phyloP scores from a whole-genome alignment of 768 basidiomycete species.

The Nidularia pulvinata region DNA sequence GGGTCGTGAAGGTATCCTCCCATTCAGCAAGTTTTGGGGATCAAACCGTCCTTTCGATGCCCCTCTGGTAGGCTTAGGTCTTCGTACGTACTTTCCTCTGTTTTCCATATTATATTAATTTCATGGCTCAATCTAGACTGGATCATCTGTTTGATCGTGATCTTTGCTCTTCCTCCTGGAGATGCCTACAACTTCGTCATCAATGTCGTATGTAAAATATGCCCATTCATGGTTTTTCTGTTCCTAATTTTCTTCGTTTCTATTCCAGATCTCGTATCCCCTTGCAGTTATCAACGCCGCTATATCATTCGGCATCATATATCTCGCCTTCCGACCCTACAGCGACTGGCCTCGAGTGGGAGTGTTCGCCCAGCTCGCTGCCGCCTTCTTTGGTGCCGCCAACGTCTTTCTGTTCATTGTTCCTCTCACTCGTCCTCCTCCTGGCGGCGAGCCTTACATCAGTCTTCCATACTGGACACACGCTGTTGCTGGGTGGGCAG shows the following conservation, averaged over 20 bases:
- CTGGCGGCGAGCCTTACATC: constrained; percentile 44
- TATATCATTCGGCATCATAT: constrained; percentile 51
- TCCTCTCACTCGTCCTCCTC: constrained; percentile 51
- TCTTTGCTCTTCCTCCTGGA: constrained; percentile 51
- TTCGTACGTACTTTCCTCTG: constrained; percentile 36
- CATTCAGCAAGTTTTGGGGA: constrained; percentile 59
- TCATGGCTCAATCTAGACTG: constrained; percentile 19
- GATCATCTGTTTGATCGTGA: constrained; percentile 30
- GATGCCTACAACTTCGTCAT: constrained; percentile 68
- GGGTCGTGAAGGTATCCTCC: constrained; percentile 62
- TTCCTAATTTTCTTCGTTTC: not conserved
- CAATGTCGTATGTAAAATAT: constrained; percentile 40
- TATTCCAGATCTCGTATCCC: constrained; percentile 39
- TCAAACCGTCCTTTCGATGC: constrained; percentile 62
- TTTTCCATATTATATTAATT: not conserved
- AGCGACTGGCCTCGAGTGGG: constrained; percentile 19
- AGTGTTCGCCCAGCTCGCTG: constrained; percentile 14
- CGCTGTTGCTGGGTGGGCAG: constrained; percentile 34
- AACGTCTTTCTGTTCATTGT: constrained; percentile 60
- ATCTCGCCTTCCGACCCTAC: constrained; percentile 24
- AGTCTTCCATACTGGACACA: constrained; percentile 58
- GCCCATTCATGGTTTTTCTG: not conserved
- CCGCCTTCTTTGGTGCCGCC: constrained; percentile 51
- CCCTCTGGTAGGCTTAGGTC: constrained; percentile 54
- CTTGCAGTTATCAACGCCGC: constrained; percentile 47